Percentiles rank a stretch among this genome's conserved stretches.
Conservation (phyloP, 768 basidiomycete genomes). For the Tephrocybe sp. region DNA sequence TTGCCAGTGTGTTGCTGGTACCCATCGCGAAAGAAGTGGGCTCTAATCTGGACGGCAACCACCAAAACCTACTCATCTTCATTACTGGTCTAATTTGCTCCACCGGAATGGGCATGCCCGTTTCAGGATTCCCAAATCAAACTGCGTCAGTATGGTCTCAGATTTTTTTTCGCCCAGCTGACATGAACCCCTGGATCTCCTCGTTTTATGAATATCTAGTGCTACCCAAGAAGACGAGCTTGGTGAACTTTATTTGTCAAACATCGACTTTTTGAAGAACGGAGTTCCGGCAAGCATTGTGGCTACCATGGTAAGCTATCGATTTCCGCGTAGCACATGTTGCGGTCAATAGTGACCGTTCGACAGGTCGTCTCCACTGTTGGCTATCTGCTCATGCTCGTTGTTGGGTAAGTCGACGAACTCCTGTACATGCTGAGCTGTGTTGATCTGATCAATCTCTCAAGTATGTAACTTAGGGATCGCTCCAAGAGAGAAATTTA, state of each 20-base stretch:
- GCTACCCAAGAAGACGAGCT: slow-evolving; percentile 95
- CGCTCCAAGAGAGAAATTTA: background rate
- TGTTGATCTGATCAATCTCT: background rate
- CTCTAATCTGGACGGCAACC: slow-evolving; percentile 65
- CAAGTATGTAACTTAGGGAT: slow-evolving; percentile 8
- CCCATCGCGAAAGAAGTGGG: slow-evolving; percentile 95
- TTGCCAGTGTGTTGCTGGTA: slow-evolving; percentile 94
- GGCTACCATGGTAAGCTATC: slow-evolving; percentile 66
- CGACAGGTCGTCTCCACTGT: slow-evolving; percentile 80
- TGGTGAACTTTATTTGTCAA: slow-evolving; percentile 82
- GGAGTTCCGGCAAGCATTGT: slow-evolving; percentile 94
- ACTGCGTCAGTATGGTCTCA: slow-evolving; percentile 69
- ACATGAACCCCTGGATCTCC: slow-evolving; percentile 16
- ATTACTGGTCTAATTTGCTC: slow-evolving; percentile 92
- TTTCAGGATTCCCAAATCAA: slow-evolving; percentile 99
- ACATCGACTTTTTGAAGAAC: slow-evolving; percentile 90
- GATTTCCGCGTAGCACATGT: slow-evolving; percentile 1
- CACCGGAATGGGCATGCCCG: slow-evolving; percentile 97
- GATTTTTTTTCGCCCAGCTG: slow-evolving; percentile 6
- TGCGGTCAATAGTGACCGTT: slow-evolving; percentile 10
- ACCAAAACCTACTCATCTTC: slow-evolving; percentile 86
- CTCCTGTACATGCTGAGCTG: background rate
- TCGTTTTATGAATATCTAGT: slow-evolving; percentile 34
- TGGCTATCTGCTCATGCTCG: slow-evolving; percentile 75
- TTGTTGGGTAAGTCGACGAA: slow-evolving; percentile 65